These are phyloP conservation scores for Solanum megistacrolobum DNA, from an alignment of 257 asterid species.

Conservation along the genomic window DNA sequence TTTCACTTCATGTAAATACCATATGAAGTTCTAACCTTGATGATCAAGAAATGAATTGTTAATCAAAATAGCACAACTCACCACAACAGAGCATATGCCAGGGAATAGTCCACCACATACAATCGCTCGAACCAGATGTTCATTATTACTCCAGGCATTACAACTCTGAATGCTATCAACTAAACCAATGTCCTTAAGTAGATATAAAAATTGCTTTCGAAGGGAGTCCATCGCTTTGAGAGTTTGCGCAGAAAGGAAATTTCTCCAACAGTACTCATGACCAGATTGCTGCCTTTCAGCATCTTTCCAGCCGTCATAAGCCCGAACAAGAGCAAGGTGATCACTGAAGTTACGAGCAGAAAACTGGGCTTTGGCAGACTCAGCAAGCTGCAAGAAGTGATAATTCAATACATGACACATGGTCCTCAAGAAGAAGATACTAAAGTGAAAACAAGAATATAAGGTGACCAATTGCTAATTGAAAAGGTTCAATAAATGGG, in stretches of 20 bases:
- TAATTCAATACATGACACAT: slow-evolving; percentile 3
- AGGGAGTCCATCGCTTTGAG: slow-evolving; percentile 88
- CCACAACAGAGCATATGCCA: slow-evolving; percentile 91
- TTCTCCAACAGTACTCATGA: slow-evolving; percentile 83
- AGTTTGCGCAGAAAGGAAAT: slow-evolving; percentile 86
- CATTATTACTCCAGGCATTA: slow-evolving; percentile 65
- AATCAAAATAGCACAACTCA: slow-evolving; percentile 22
- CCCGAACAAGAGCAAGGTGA: slow-evolving; percentile 75
- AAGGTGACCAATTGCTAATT: not conserved
- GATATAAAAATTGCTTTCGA: slow-evolving; percentile 59
- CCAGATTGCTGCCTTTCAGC: slow-evolving; percentile 70
- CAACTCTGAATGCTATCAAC: slow-evolving; percentile 56
- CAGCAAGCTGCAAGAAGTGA: slow-evolving; percentile 69
- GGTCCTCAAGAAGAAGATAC: not conserved
- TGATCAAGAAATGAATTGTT: not conserved
- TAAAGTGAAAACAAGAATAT: not conserved
- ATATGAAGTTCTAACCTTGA: not conserved
- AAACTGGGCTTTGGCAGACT: slow-evolving; percentile 87
- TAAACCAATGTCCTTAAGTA: slow-evolving; percentile 69
- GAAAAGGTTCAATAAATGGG: not conserved
- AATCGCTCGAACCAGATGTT: slow-evolving; percentile 67
- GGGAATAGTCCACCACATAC: slow-evolving; percentile 90
- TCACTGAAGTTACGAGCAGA: slow-evolving; percentile 82
- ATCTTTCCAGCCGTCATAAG: slow-evolving; percentile 87
- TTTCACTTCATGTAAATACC: not conserved